Percentiles rank a stretch among this genome's conserved stretches.
Evolutionary conservation across 2,329 filamentous ascomycete species (phyloP).

Genomic region (Xylariales sp.): DNA sequence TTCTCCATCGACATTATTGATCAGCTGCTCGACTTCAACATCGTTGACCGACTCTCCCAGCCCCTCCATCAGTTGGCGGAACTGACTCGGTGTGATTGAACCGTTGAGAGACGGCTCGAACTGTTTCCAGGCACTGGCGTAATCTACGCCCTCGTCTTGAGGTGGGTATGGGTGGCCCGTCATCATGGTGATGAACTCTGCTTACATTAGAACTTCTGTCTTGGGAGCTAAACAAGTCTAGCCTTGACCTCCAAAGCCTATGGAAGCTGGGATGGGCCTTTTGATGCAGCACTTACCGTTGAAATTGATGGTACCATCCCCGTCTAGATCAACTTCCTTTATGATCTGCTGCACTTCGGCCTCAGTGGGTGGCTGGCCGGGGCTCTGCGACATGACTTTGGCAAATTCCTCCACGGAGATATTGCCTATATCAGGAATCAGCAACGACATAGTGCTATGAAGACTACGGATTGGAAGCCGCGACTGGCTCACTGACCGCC

Average conservation of each 20-base stretch:
- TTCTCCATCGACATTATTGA: conserved; percentile 30
- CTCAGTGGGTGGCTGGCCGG: conserved; percentile 22
- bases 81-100: conserved; percentile 28
- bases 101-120: conserved; percentile 29
- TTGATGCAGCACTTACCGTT: conserved; percentile 32
- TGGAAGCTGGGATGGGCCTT: no score
- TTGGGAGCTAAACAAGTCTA: no score
- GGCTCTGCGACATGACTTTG: conserved; percentile 30
- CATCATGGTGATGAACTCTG: conserved; percentile 39
- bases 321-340: conserved; percentile 33
- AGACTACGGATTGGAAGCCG: not conserved
- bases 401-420: conserved; percentile 33
- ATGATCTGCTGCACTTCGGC: conserved; percentile 34
- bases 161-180: conserved; percentile 30
- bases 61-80: conserved; percentile 28
- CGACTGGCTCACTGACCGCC: conserved; percentile 18
- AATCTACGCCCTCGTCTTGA: conserved; percentile 23
- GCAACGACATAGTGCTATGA: not conserved
- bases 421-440: conserved; percentile 20
- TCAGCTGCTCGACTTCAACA: conserved; percentile 27
- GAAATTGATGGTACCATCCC: conserved; percentile 34
- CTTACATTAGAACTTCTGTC: no score
- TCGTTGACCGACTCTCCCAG: conserved; percentile 30
- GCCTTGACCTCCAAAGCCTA: no score
- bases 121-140: conserved; percentile 29